These are phyloP conservation scores for Tetragonia tetragonoides DNA, from an alignment of 148 eudicot species.

Conservation along the genomic window DNA sequence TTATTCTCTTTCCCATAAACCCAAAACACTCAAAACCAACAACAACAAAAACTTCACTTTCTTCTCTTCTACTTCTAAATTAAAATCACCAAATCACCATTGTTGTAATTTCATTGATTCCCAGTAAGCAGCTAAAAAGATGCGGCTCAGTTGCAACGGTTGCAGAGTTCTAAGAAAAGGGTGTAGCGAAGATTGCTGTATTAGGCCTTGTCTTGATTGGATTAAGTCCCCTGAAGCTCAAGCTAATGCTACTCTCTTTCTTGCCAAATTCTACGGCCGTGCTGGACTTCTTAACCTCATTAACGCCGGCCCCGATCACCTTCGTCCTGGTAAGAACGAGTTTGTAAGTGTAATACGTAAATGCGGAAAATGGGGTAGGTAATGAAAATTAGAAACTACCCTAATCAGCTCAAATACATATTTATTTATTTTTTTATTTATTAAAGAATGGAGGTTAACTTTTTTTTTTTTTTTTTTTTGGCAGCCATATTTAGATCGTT, in stretches of 20 bases:
- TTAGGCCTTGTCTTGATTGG: conserved; percentile 55
- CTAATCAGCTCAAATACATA: no score
- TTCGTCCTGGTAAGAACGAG: conserved; percentile 44
- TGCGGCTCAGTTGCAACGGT: conserved; percentile 60
- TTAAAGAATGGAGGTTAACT: neutral
- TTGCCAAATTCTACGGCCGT: conserved; percentile 64
- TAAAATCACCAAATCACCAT: no score
- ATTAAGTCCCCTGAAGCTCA: conserved; percentile 48
- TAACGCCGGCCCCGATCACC: conserved; percentile 44
- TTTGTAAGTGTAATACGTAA: no score
- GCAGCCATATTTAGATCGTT: conserved; percentile 49
- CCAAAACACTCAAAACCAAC: neutral
- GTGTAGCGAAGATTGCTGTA: conserved; percentile 45
- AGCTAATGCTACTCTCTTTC: conserved; percentile 58
- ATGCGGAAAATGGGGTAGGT: no score
- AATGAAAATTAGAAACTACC: no score
- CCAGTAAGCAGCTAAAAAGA: neutral
- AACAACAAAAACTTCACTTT: no score
- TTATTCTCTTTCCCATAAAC: neutral
- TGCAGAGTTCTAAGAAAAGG: conserved; percentile 56
- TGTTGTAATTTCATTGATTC: no score
- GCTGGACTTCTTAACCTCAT: conserved; percentile 60
- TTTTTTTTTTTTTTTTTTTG: neutral
- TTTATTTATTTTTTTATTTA: neutral
- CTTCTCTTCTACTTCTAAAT: no score